A percentile compares a stretch with the other conserved stretches of the same genome.
phyloP scores from a whole-genome alignment of 331 rosid species.

The Malus hybrid region DNA sequence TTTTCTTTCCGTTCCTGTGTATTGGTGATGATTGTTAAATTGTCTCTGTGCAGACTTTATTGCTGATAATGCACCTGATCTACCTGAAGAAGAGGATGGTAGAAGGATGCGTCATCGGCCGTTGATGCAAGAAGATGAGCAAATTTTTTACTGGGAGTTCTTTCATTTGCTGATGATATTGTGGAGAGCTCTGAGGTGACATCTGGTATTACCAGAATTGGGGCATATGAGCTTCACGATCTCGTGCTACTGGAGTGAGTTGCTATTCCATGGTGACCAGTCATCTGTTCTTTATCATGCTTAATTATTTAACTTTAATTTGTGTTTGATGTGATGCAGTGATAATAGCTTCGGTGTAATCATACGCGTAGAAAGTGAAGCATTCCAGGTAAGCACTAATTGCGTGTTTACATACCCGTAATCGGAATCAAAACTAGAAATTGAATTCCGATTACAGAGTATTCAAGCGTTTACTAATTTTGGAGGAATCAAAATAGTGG shows the following conservation, averaged over 20 bases:
- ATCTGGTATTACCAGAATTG: slow-evolving; percentile 81
- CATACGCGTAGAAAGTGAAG: slow-evolving; percentile 93
- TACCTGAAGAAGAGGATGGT: slow-evolving; percentile 65
- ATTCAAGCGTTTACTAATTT: too few species aligned
- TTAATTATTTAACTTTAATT: background rate
- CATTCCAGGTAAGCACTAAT: slow-evolving; percentile 64
- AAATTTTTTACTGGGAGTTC: too few species aligned
- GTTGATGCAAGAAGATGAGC: slow-evolving; percentile 63
- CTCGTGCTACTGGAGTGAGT: slow-evolving; percentile 90
- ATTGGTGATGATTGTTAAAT: background rate
- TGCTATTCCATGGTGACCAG: background rate
- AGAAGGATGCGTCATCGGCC: slow-evolving; percentile 50
- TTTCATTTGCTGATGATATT: slow-evolving; percentile 98
- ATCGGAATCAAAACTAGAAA: too few species aligned
- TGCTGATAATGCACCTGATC: slow-evolving; percentile 46
- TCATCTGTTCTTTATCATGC: background rate
- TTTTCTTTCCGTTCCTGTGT: background rate
- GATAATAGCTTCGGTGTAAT: slow-evolving; percentile 85
- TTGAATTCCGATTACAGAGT: too few species aligned
- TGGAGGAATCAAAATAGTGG: too few species aligned
- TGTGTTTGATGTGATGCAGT: slow-evolving; percentile 46
- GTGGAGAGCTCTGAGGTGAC: slow-evolving; percentile 98
- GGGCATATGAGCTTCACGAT: slow-evolving; percentile 94
- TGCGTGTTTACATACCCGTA: too few species aligned
- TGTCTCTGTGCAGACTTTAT: slow-evolving; percentile 53